A percentile compares a stretch with the other conserved stretches of the same genome.
These are phyloP conservation scores for Psidium friedrichsthalianum DNA, from an alignment of 345 rosid genomes.

Conservation along the genomic window DNA sequence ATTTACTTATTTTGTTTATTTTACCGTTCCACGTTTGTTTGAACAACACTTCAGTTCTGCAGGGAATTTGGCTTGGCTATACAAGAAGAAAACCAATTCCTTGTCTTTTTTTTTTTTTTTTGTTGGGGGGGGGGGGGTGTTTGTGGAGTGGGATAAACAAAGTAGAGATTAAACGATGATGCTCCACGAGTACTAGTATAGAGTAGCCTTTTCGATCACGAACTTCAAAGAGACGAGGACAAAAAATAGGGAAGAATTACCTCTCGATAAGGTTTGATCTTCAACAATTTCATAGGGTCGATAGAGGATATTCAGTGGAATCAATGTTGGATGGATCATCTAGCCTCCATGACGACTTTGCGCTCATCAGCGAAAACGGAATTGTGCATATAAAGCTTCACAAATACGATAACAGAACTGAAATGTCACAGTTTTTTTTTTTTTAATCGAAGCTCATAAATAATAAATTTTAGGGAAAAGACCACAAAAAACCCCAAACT, in stretches of 20 bases:
- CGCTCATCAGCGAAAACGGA: conserved; percentile 28
- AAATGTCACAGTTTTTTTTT: no score
- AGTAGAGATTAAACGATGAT: neutral
- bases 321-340: conserved; percentile 24
- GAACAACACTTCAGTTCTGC: rapidly evolving
- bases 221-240: neutral
- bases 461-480: no score
- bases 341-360: conserved; percentile 35
- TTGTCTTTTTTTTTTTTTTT: no score
- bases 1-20: no score
- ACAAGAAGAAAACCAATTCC: neutral
- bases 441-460: neutral
- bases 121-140: no score
- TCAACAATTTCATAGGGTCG: conserved; percentile 27
- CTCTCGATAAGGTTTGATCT: conserved; percentile 36
- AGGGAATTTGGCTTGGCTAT: neutral
- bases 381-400: conserved; percentile 35
- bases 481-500: no score
- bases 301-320: conserved; percentile 35
- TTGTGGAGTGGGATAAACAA: conserved; percentile 1
- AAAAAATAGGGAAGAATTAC: neutral
- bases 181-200: neutral
- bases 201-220: no score
- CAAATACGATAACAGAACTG: neutral
- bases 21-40: rapidly evolving